phyloP scores from a whole-genome alignment of 768 basidiomycete genomes.

The Cantharellus cinnabarinus region DNA sequence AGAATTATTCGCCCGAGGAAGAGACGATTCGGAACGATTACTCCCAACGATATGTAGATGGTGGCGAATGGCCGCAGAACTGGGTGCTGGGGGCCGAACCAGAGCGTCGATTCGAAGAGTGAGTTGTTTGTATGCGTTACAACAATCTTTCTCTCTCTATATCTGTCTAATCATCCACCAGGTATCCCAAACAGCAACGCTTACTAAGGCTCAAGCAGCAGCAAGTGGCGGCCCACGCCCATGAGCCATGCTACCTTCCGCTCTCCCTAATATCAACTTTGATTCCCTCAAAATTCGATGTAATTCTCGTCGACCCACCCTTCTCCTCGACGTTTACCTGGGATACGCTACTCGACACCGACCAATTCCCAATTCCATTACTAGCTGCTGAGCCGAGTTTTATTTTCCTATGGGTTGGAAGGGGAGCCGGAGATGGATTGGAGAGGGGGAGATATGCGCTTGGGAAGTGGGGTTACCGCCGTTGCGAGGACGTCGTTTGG shows the following conservation, averaged over 20 bases:
- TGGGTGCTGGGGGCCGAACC: conserved; percentile 81
- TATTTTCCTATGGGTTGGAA: conserved; percentile 90
- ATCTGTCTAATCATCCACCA: conserved; percentile 15
- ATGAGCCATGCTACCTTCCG: conserved; percentile 54
- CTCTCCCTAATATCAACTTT: conserved; percentile 34
- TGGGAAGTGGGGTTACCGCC: conserved; percentile 80
- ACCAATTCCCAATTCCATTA: conserved; percentile 36
- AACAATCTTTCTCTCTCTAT: conserved; percentile 1
- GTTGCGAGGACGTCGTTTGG: conserved; percentile 99
- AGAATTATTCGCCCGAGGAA: conserved; percentile 78
- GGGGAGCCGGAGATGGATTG: conserved; percentile 72
- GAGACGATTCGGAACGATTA: conserved; percentile 96
- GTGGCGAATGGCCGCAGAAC: conserved; percentile 86
- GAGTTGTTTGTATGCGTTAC: conserved; percentile 15
- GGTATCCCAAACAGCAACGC: conserved; percentile 86
- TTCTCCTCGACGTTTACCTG: conserved; percentile 73
- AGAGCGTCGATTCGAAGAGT: conserved; percentile 87
- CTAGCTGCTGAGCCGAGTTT: conserved; percentile 85
- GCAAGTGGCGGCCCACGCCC: conserved; percentile 46
- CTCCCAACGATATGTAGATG: conserved; percentile 72
- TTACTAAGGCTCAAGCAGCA: conserved; percentile 66
- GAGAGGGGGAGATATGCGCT: conserved; percentile 82
- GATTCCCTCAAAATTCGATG: conserved; percentile 53
- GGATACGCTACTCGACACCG: conserved; percentile 58
- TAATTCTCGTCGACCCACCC: conserved; percentile 79